Conservation (phyloP, 305 asterid genomes). For the Fraxinus floribunda region DNA sequence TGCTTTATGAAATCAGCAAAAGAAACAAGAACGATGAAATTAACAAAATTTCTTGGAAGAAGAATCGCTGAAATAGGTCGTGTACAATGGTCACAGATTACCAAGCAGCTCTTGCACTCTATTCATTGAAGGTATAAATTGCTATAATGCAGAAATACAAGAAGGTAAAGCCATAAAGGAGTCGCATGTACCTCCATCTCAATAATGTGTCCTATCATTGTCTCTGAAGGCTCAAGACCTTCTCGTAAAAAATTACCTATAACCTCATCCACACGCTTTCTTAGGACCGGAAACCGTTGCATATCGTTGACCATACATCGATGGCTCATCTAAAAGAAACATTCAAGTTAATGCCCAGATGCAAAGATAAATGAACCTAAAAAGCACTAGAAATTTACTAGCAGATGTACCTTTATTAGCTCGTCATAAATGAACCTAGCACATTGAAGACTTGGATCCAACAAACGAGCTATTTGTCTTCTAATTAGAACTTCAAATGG, state of each 20-base stretch:
- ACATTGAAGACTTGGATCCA: slow-evolving; percentile 94
- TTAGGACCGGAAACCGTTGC: slow-evolving; percentile 72
- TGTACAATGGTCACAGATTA: background rate
- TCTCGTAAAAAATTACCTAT: slow-evolving; percentile 68
- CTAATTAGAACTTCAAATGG: slow-evolving; percentile 89
- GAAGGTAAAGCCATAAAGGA: background rate
- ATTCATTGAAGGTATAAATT: slow-evolving; percentile 16
- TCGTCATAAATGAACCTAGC: slow-evolving; percentile 85
- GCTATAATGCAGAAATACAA: background rate
- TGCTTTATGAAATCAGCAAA: background rate
- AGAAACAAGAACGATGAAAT: background rate
- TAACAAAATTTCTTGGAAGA: background rate
- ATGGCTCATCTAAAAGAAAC: slow-evolving; percentile 68
- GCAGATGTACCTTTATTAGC: slow-evolving; percentile 63
- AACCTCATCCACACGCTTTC: slow-evolving; percentile 70
- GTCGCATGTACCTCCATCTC: slow-evolving; percentile 82
- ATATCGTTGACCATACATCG: slow-evolving; percentile 67
- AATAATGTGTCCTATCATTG: slow-evolving; percentile 88
- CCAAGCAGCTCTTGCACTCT: background rate
- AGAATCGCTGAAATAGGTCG: background rate
- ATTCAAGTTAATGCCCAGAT: slow-evolving; percentile 23
- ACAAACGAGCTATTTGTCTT: slow-evolving; percentile 76
- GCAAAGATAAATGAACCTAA: slow-evolving; percentile 23
- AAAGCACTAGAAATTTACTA: slow-evolving; percentile 8
- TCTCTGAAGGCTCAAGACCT: slow-evolving; percentile 93